A percentile compares a stretch with the other conserved stretches of the same genome.
phyloP scores from a whole-genome alignment of 768 basidiomycete genomes.

The Multifurca ochricompacta region DNA sequence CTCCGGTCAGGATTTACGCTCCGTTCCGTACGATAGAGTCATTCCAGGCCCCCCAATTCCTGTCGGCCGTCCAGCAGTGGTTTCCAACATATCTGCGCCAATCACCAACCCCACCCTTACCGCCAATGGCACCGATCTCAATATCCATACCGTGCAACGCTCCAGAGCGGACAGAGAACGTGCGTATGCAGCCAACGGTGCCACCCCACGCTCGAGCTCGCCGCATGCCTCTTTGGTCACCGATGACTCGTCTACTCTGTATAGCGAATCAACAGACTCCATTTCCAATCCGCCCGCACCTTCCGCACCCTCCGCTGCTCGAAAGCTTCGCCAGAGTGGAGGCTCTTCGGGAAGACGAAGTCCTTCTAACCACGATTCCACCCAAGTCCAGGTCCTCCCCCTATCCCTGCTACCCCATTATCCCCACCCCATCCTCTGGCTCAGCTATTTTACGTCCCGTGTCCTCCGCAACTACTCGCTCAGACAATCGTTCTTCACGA shows the following conservation, averaged over 20 bases:
- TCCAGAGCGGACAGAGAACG: slow-evolving; percentile 48
- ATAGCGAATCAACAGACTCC: slow-evolving; percentile 41
- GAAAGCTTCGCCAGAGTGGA: slow-evolving; percentile 47
- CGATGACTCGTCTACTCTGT: slow-evolving; percentile 52
- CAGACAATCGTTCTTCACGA: slow-evolving; percentile 56
- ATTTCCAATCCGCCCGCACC: slow-evolving; percentile 27
- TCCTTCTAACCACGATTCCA: slow-evolving; percentile 48
- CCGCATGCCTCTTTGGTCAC: slow-evolving; percentile 44
- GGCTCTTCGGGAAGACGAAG: slow-evolving; percentile 34
- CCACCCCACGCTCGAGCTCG: slow-evolving; percentile 39
- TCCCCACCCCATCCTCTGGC: slow-evolving; percentile 15
- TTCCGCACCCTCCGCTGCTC: slow-evolving; percentile 30
- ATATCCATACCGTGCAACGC: slow-evolving; percentile 47
- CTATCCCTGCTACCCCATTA: slow-evolving; percentile 26
- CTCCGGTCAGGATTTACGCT: slow-evolving; percentile 52
- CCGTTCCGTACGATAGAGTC: slow-evolving; percentile 67
- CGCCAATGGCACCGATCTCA: slow-evolving; percentile 61
- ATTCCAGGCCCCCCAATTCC: slow-evolving; percentile 53
- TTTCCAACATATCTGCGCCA: slow-evolving; percentile 60
- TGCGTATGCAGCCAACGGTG: slow-evolving; percentile 34
- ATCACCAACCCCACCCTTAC: slow-evolving; percentile 79
- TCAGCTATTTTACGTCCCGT: slow-evolving; percentile 26
- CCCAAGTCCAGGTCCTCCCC: slow-evolving; percentile 34
- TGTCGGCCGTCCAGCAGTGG: slow-evolving; percentile 30
- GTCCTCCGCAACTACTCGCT: slow-evolving; percentile 35